Evolutionary conservation across 1,284 basidiomycete species (phyloP).

Genomic region (Coriolopsis trogii): DNA sequence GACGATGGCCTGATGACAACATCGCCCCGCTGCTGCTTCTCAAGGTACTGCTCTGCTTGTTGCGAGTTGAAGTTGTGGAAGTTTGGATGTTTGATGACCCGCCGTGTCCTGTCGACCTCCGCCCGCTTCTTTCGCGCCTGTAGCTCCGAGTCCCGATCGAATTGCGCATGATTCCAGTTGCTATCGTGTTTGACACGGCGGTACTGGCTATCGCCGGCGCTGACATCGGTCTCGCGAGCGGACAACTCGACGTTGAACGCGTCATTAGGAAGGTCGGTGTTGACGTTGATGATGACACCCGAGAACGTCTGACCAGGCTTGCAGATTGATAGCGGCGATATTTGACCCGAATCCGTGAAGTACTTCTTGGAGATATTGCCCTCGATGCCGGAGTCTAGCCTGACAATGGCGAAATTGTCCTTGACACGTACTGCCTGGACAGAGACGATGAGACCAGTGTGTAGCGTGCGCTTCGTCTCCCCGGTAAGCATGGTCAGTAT

Average conservation of each 20-base stretch:
- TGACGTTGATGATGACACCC: conserved; percentile 79
- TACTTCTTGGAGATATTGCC: conserved; percentile 76
- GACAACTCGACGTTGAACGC: conserved; percentile 80
- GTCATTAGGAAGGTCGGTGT: conserved; percentile 64
- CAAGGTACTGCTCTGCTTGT: conserved; percentile 90
- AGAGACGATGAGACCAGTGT: conserved; percentile 83
- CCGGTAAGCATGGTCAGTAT: conserved; percentile 96
- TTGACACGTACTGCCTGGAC: conserved; percentile 71
- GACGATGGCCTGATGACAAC: conserved; percentile 97
- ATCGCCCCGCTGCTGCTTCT: conserved; percentile 91
- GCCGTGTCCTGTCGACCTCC: conserved; percentile 75
- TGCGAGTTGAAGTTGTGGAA: conserved; percentile 95
- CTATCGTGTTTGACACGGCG: conserved; percentile 65
- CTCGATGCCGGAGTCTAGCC: conserved; percentile 92
- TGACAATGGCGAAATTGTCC: conserved; percentile 57
- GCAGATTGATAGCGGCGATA: conserved; percentile 52
- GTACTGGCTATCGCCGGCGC: conserved; percentile 65
- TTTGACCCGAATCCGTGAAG: conserved; percentile 54
- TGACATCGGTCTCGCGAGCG: conserved; percentile 72
- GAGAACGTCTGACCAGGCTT: conserved; percentile 81
- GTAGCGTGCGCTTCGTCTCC: conserved; percentile 83
- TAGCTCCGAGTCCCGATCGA: conserved; percentile 74
- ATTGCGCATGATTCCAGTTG: conserved; percentile 70
- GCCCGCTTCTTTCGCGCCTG: conserved; percentile 84
- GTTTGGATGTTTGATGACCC: conserved; percentile 97